Conservation (phyloP, 2,329 filamentous ascomycete species). For the Aureobasidium sp. region DNA sequence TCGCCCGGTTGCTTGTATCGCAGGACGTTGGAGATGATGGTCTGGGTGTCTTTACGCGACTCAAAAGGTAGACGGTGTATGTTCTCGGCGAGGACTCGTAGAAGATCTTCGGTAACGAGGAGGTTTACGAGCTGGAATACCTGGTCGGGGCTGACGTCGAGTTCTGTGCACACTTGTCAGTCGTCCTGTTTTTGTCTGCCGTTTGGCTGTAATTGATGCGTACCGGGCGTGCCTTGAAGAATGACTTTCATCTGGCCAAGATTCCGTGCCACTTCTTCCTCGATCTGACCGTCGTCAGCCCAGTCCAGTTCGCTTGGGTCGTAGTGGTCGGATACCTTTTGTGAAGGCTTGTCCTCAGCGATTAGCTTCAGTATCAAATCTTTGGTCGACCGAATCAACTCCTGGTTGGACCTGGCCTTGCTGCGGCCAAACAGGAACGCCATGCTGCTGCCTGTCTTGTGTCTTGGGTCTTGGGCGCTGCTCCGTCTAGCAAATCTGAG, state of each 20-base stretch:
- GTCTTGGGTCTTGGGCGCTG: background rate
- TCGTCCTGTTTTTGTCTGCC: background rate
- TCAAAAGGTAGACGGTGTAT: constrained; percentile 89
- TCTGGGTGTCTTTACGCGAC: constrained; percentile 89
- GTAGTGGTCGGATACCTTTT: constrained; percentile 43
- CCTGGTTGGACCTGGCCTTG: constrained; percentile 53
- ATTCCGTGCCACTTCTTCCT: constrained; percentile 80
- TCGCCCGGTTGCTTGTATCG: constrained; percentile 69
- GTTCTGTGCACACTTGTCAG: constrained; percentile 49
- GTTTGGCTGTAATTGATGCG: background rate
- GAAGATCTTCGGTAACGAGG: constrained; percentile 81
- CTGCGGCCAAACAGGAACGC: constrained; percentile 62
- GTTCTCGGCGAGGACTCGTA: constrained; percentile 73
- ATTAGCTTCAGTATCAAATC: constrained; percentile 54
- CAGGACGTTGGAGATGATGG: constrained; percentile 91
- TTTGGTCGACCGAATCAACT: constrained; percentile 57
- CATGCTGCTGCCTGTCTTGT: constrained; percentile 46
- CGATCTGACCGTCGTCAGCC: constrained; percentile 47
- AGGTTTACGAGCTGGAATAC: constrained; percentile 78
- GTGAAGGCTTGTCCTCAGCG: constrained; percentile 49
- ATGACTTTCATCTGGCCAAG: constrained; percentile 87
- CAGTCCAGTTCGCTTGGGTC: constrained; percentile 12
- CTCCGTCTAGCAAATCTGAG: background rate
- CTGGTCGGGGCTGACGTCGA: constrained; percentile 78
- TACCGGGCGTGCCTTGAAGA: constrained; percentile 89